phyloP scores from a whole-genome alignment of 345 rosid species.

The Litchi chinensis region DNA sequence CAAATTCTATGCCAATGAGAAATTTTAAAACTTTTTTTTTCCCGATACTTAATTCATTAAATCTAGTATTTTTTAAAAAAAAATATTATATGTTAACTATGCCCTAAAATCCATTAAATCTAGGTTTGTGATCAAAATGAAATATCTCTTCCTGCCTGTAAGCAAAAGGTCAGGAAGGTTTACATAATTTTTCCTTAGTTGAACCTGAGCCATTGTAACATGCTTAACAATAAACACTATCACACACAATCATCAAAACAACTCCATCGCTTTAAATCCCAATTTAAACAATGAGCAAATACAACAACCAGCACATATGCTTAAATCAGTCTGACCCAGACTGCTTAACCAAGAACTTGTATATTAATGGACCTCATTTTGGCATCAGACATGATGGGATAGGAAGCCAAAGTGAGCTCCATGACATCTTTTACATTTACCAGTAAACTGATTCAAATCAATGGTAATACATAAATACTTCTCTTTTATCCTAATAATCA shows the following conservation, averaged over 20 bases:
- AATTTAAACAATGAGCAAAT: background rate
- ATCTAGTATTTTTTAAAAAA: background rate
- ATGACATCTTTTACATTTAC: background rate
- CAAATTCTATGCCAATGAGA: background rate
- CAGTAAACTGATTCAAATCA: background rate
- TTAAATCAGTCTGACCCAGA: background rate
- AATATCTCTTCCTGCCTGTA: background rate
- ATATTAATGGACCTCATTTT: background rate
- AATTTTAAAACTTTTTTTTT: background rate
- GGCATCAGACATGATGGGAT: background rate
- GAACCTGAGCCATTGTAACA: background rate
- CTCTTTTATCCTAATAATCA: background rate
- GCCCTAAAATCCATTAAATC: background rate
- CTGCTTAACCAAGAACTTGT: background rate
- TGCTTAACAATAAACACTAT: background rate
- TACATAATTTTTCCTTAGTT: background rate
- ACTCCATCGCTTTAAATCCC: background rate
- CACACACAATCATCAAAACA: background rate
- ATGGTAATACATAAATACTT: background rate
- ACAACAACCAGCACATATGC: background rate
- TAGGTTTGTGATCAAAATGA: background rate
- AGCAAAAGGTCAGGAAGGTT: background rate
- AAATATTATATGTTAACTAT: background rate
- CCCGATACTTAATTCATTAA: no score
- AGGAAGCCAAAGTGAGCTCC: background rate